Percentiles rank a stretch among this genome's conserved stretches.
phyloP scores from a whole-genome alignment of 352 stramenopile genomes.

The Pythium vanterpoolii region DNA sequence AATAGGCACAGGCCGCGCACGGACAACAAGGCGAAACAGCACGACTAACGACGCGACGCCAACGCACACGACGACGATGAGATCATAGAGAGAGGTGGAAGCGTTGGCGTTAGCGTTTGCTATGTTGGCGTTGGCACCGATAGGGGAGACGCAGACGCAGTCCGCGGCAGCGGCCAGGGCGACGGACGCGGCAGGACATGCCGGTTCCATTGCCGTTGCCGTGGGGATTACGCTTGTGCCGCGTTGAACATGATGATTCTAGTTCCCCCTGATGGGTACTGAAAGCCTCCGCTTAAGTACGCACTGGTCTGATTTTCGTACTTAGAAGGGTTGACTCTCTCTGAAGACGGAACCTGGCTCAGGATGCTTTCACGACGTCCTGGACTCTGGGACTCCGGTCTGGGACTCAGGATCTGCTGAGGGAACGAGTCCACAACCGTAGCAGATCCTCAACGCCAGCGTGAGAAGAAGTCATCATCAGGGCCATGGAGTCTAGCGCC shows the following conservation, averaged over 20 bases:
- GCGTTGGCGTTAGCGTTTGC: background rate
- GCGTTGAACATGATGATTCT: slow-evolving; percentile 12
- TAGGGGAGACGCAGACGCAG: slow-evolving; percentile 2
- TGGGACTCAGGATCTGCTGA: too few relatives aligned
- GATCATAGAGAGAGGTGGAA: slow-evolving; percentile 27
- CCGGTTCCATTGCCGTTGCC: background rate
- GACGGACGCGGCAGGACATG: background rate
- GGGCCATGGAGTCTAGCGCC: too few relatives aligned
- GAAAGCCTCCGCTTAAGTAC: background rate
- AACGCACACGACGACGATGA: slow-evolving; percentile 66
- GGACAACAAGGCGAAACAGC: slow-evolving; percentile 67
- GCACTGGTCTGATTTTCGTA: too few relatives aligned
- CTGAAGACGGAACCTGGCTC: too few relatives aligned
- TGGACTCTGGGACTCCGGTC: too few relatives aligned
- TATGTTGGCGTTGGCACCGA: background rate
- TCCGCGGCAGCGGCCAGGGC: background rate
- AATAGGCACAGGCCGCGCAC: background rate
- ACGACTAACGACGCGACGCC: slow-evolving; percentile 58
- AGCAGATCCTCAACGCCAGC: too few relatives aligned
- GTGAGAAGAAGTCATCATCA: too few relatives aligned
- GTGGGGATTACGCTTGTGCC: slow-evolving; percentile 1
- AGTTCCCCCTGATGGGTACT: background rate
- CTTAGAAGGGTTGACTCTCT: too few relatives aligned
- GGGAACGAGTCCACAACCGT: too few relatives aligned
- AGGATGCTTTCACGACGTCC: too few relatives aligned